Conservation (phyloP, 768 basidiomycete species). For the Lentinula guzmanii region DNA sequence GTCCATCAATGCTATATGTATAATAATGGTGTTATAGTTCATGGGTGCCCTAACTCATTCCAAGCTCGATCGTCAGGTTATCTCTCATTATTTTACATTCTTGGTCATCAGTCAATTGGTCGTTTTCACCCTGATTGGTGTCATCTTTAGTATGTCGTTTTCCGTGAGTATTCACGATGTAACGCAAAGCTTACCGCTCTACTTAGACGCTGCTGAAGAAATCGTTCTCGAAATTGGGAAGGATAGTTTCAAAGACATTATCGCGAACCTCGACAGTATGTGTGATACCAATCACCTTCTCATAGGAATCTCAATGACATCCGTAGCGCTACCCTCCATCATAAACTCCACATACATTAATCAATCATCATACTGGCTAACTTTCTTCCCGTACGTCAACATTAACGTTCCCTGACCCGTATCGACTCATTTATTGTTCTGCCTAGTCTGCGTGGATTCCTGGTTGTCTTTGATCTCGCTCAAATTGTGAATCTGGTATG, state of each 20-base stretch:
- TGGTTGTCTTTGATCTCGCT: slow-evolving; percentile 91
- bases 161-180: not conserved
- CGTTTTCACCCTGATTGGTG: slow-evolving; percentile 90
- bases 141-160: slow-evolving; percentile 61
- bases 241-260: slow-evolving; percentile 40
- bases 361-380: slow-evolving; percentile 90
- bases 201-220: slow-evolving; percentile 34
- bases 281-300: slow-evolving; percentile 5
- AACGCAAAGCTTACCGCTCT: not conserved
- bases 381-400: slow-evolving; percentile 80
- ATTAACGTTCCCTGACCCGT: slow-evolving; percentile 4
- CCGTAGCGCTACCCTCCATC: slow-evolving; percentile 53
- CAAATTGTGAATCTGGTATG: slow-evolving; percentile 89
- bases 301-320: not conserved
- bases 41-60: slow-evolving; percentile 65
- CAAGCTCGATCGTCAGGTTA: slow-evolving; percentile 82
- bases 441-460: slow-evolving; percentile 82
- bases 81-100: slow-evolving; percentile 91
- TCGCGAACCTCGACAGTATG: slow-evolving; percentile 41
- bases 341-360: slow-evolving; percentile 89
- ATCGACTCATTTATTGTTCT: not conserved
- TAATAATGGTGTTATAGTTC: slow-evolving; percentile 52
- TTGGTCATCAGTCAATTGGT: slow-evolving; percentile 90
- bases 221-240: slow-evolving; percentile 39
- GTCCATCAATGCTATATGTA: slow-evolving; percentile 10